phyloP scores from a whole-genome alignment of 148 eudicot genomes.

The Spergularia bocconei region DNA sequence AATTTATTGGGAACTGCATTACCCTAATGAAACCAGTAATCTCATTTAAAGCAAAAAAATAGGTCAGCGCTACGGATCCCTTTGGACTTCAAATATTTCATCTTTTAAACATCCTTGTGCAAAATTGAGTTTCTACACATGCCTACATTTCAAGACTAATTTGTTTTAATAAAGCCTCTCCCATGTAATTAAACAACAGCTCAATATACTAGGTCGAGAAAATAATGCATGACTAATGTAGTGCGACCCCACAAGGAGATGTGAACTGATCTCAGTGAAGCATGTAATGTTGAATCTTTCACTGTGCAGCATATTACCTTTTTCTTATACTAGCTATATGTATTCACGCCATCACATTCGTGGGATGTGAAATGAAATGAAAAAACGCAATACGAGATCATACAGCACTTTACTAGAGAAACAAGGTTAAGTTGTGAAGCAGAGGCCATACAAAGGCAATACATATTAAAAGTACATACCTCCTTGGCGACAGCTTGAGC shows the following conservation, averaged over 20 bases:
- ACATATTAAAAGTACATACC: conserved; percentile 40
- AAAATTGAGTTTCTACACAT: no score
- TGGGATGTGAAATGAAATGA: no score
- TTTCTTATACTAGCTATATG: no score
- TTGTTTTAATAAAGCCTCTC: neutral
- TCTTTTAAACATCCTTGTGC: no score
- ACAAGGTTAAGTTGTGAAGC: neutral
- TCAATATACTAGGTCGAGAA: neutral
- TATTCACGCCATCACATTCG: no score
- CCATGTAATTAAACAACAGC: neutral
- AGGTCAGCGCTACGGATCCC: no score
- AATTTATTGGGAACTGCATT: neutral
- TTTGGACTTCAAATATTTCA: no score
- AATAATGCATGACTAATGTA: neutral
- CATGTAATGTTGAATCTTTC: neutral
- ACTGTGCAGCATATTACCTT: neutral
- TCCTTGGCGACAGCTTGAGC: conserved; percentile 91
- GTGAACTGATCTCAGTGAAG: no score
- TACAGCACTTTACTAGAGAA: neutral
- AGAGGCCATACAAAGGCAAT: neutral
- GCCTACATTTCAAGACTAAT: neutral
- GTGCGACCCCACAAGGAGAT: neutral
- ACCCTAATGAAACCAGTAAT: neutral
- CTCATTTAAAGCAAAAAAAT: neutral
- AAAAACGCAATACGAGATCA: no score